These are phyloP conservation scores for Orbilia ellipsospora DNA, from an alignment of 2,329 filamentous ascomycete genomes.

Conservation along the genomic window DNA sequence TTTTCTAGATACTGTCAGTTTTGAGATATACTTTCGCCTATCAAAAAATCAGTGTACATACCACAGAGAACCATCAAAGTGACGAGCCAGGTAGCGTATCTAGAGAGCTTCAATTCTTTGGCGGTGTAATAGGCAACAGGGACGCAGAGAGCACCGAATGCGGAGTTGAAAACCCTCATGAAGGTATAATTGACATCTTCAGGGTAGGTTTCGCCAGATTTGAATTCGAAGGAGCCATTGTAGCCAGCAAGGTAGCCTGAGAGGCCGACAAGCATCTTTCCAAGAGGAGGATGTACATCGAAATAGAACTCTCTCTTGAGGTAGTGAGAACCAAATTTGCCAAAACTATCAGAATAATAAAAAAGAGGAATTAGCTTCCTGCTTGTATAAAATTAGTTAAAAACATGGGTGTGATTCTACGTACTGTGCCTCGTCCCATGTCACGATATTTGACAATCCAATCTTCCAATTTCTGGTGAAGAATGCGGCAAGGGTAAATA, in stretches of 20 bases:
- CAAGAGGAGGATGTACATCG: constrained; percentile 92
- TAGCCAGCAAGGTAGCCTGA: constrained; percentile 97
- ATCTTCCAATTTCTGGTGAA: constrained; percentile 78
- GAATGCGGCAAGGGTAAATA: constrained; percentile 72
- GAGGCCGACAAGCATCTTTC: constrained; percentile 97
- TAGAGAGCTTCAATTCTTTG: constrained; percentile 85
- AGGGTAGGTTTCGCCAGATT: constrained; percentile 95
- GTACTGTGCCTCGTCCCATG: constrained; percentile 74
- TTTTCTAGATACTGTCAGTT: constrained; percentile 71
- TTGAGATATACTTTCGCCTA: neutral
- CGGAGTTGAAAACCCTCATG: constrained; percentile 97
- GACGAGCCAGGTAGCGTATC: constrained; percentile 91
- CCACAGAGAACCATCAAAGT: constrained; percentile 92
- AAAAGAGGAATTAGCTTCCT: constrained; percentile 14
- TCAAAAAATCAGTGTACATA: constrained; percentile 37
- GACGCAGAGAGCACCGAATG: constrained; percentile 91
- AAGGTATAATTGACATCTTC: constrained; percentile 95
- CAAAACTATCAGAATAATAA: constrained; percentile 70
- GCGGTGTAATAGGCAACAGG: constrained; percentile 96
- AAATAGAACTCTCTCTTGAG: constrained; percentile 99
- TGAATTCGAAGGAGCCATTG: constrained; percentile 99
- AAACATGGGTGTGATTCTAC: constrained; percentile 57
- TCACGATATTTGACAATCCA: constrained; percentile 74
- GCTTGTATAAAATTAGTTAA: neutral
- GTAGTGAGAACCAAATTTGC: constrained; percentile 99